These are phyloP conservation scores for Xylariaceae sp. DNA, from an alignment of 2,329 filamentous ascomycete genomes.

Conservation along the genomic window DNA sequence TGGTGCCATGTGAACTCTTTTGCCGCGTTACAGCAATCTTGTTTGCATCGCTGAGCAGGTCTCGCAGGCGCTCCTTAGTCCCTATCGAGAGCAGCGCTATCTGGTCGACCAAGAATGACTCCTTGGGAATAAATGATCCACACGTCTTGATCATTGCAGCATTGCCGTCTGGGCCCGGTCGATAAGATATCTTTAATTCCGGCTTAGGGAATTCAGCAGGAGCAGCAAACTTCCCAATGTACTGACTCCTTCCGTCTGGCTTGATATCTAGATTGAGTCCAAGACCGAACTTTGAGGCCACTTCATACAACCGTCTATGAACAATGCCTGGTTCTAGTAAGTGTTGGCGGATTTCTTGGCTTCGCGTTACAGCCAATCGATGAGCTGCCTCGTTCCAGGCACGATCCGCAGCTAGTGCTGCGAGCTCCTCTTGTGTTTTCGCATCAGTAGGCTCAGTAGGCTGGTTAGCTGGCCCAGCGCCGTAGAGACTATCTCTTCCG, in stretches of 20 bases:
- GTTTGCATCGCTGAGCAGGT: constrained; percentile 78
- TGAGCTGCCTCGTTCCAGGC: constrained; percentile 72
- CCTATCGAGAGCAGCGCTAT: constrained; percentile 83
- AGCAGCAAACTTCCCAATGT: constrained; percentile 56
- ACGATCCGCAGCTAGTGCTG: constrained; percentile 68
- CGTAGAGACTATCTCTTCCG: constrained; percentile 65
- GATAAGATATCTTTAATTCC: constrained; percentile 60
- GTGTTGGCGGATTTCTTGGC: constrained; percentile 75
- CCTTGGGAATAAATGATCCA: constrained; percentile 75
- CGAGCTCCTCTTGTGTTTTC: constrained; percentile 66
- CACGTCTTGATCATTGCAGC: constrained; percentile 67
- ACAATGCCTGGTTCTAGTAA: constrained; percentile 72
- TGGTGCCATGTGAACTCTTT: constrained; percentile 77
- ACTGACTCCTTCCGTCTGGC: constrained; percentile 45
- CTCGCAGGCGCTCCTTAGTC: constrained; percentile 78
- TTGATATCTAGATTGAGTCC: constrained; percentile 63
- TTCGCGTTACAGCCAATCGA: constrained; percentile 63
- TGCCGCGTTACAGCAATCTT: constrained; percentile 74
- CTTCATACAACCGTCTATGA: constrained; percentile 64
- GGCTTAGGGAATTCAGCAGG: constrained; percentile 59
- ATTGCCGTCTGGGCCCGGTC: constrained; percentile 65
- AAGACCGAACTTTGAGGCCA: constrained; percentile 64
- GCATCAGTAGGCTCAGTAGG: constrained; percentile 54
- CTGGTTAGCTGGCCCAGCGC: constrained; percentile 71
- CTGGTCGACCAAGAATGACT: constrained; percentile 80